Percentiles rank a stretch among this genome's conserved stretches.
Conservation (phyloP, 2,329 filamentous ascomycete species). For the Fusarium sp. region DNA sequence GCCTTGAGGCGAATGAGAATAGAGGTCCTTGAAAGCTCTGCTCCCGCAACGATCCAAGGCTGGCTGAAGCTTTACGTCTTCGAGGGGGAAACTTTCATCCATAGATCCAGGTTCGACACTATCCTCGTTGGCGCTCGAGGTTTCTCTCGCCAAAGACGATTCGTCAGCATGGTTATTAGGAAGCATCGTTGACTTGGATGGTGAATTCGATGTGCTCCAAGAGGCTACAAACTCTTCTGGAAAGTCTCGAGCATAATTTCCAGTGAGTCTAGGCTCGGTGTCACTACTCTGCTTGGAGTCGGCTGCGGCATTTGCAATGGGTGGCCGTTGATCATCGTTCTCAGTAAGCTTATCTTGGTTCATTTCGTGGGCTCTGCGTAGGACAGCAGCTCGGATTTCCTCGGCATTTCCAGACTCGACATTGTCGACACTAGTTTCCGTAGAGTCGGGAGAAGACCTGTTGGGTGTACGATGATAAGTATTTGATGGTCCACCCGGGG, state of each 20-base stretch:
- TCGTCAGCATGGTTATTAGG: slow-evolving; percentile 30
- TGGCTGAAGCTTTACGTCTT: slow-evolving; percentile 42
- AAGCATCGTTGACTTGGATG: slow-evolving; percentile 40
- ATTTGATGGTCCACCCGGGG: slow-evolving; percentile 38
- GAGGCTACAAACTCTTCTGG: slow-evolving; percentile 59
- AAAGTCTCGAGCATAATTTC: slow-evolving; percentile 61
- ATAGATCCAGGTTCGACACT: slow-evolving; percentile 51
- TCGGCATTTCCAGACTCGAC: slow-evolving; percentile 45
- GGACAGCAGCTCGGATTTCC: slow-evolving; percentile 46
- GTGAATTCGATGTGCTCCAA: slow-evolving; percentile 50
- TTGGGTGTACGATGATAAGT: slow-evolving; percentile 39
- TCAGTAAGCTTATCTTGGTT: slow-evolving; percentile 20
- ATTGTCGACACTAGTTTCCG: slow-evolving; percentile 28
- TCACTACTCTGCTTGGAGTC: slow-evolving; percentile 6
- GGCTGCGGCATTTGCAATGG: slow-evolving; percentile 4
- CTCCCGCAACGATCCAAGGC: slow-evolving; percentile 43
- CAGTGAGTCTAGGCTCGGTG: slow-evolving; percentile 49
- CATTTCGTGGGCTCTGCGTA: slow-evolving; percentile 41
- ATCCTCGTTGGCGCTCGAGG: slow-evolving; percentile 32
- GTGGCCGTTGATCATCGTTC: slow-evolving; percentile 23
- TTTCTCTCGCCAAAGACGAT: background rate
- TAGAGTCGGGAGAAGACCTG: slow-evolving; percentile 34
- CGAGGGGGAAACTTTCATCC: slow-evolving; percentile 53
- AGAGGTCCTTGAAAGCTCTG: slow-evolving; percentile 47
- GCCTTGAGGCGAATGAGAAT: slow-evolving; percentile 58